Evolutionary conservation across 2,329 filamentous ascomycete species (phyloP).

Genomic region (Drechslera avenae): DNA sequence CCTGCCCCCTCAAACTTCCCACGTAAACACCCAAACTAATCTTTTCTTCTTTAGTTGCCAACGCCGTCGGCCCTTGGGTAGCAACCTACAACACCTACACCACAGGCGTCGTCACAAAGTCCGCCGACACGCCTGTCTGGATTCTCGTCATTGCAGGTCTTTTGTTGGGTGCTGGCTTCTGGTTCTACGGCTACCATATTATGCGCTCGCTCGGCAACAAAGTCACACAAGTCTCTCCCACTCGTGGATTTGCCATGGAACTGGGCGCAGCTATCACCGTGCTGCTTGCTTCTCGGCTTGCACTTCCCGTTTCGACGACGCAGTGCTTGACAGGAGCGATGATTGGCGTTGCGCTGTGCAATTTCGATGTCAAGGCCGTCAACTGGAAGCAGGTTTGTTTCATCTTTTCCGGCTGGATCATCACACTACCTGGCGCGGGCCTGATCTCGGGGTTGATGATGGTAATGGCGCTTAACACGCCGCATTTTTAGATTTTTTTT

Average conservation of each 20-base stretch:
- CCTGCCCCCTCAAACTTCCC: fast-evolving
- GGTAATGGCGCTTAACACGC: conserved; percentile 52
- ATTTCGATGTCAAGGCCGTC: conserved; percentile 46
- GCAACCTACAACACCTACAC: conserved; percentile 67
- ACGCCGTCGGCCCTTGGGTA: conserved; percentile 61
- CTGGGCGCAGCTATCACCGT: conserved; percentile 63
- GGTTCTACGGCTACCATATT: conserved; percentile 68
- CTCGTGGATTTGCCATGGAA: conserved; percentile 53
- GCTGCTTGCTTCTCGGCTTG: conserved; percentile 65
- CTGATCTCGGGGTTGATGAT: conserved; percentile 49
- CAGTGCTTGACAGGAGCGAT: conserved; percentile 55
- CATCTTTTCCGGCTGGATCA: conserved; percentile 52
- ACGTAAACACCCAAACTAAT: neutral
- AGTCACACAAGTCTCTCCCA: conserved; percentile 65
- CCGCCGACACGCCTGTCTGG: conserved; percentile 64
- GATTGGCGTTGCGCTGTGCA: conserved; percentile 37
- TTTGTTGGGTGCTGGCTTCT: conserved; percentile 61
- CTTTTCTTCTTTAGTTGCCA: conserved; percentile 53
- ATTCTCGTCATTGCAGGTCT: conserved; percentile 62
- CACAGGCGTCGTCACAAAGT: conserved; percentile 52
- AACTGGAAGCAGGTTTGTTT: conserved; percentile 51
- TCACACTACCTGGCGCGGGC: conserved; percentile 51
- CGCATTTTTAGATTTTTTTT: conserved; percentile 37
- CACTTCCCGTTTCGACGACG: conserved; percentile 67
- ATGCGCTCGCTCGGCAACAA: conserved; percentile 66